Conservation (phyloP, 1,284 basidiomycete species). For the Apiotrichum domesticum region DNA sequence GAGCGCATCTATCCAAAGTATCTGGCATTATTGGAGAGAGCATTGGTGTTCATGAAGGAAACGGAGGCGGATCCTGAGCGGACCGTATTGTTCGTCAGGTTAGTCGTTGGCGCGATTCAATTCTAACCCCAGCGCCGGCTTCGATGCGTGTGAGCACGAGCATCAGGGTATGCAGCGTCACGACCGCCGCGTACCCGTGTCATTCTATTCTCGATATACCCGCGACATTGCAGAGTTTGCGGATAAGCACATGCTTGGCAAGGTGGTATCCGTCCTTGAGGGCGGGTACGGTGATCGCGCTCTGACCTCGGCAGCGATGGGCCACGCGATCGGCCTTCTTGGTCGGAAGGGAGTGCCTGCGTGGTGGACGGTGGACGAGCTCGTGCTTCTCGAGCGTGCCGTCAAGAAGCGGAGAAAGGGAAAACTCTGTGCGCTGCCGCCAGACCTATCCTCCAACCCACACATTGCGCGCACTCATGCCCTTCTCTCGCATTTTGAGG, state of each 20-base stretch:
- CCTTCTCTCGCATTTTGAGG: slow-evolving; percentile 50
- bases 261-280: slow-evolving; percentile 81
- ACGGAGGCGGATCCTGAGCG: slow-evolving; percentile 64
- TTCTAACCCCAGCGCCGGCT: slow-evolving; percentile 54
- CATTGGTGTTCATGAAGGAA: slow-evolving; percentile 62
- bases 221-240: slow-evolving; percentile 65
- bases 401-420: slow-evolving; percentile 50
- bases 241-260: slow-evolving; percentile 60
- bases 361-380: slow-evolving; percentile 67
- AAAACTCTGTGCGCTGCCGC: slow-evolving; percentile 51
- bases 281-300: slow-evolving; percentile 92
- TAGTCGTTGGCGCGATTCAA: slow-evolving; percentile 10
- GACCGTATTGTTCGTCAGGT: slow-evolving; percentile 81
- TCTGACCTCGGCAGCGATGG: slow-evolving; percentile 71
- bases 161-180: slow-evolving; percentile 88
- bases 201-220: slow-evolving; percentile 82
- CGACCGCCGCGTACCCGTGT: slow-evolving; percentile 74
- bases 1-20: slow-evolving; percentile 67
- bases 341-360: slow-evolving; percentile 49
- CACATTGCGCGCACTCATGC: slow-evolving; percentile 57
- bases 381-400: slow-evolving; percentile 64
- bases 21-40: slow-evolving; percentile 62
- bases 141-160: slow-evolving; percentile 92
- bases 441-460: slow-evolving; percentile 50
- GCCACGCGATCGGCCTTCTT: slow-evolving; percentile 65